These are phyloP conservation scores for Botryotinia globosa DNA, from an alignment of 2,329 filamentous ascomycete genomes.

Conservation along the genomic window DNA sequence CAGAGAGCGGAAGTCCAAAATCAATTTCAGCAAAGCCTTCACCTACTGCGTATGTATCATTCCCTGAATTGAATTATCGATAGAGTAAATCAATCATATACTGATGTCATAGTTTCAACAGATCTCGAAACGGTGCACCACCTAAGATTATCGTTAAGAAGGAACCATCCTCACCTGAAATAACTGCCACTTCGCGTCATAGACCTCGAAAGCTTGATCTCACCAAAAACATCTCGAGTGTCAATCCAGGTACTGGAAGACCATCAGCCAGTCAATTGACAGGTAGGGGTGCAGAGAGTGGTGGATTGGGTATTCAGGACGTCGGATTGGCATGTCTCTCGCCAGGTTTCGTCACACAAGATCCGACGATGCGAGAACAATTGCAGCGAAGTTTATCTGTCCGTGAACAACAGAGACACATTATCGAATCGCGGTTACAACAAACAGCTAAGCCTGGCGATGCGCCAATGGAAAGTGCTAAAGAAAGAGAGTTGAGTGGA, in stretches of 20 bases:
- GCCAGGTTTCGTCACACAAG: conserved; percentile 91
- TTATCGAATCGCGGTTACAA: conserved; percentile 88
- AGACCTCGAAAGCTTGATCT: conserved; percentile 76
- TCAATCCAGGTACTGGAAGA: conserved; percentile 58
- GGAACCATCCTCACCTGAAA: conserved; percentile 83
- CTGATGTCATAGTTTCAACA: conserved; percentile 39
- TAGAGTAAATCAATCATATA: neutral
- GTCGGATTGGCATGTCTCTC: conserved; percentile 92
- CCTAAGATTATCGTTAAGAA: conserved; percentile 95
- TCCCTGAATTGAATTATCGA: neutral
- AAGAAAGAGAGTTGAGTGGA: conserved; percentile 49
- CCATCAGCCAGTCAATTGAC: conserved; percentile 68
- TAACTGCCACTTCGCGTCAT: conserved; percentile 65
- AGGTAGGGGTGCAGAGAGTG: conserved; percentile 60
- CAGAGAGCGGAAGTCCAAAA: conserved; percentile 55
- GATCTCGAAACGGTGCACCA: conserved; percentile 51
- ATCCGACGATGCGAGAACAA: conserved; percentile 95
- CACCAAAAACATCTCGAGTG: conserved; percentile 58
- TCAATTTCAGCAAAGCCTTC: conserved; percentile 51
- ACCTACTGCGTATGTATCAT: conserved; percentile 56
- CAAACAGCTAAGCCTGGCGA: conserved; percentile 81
- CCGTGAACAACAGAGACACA: conserved; percentile 86
- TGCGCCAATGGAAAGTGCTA: conserved; percentile 54
- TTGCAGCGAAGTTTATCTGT: conserved; percentile 91
- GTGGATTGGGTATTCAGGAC: conserved; percentile 78